Conservation (phyloP, 495 filamentous ascomycete species). For the Emericellopsis terricola region DNA sequence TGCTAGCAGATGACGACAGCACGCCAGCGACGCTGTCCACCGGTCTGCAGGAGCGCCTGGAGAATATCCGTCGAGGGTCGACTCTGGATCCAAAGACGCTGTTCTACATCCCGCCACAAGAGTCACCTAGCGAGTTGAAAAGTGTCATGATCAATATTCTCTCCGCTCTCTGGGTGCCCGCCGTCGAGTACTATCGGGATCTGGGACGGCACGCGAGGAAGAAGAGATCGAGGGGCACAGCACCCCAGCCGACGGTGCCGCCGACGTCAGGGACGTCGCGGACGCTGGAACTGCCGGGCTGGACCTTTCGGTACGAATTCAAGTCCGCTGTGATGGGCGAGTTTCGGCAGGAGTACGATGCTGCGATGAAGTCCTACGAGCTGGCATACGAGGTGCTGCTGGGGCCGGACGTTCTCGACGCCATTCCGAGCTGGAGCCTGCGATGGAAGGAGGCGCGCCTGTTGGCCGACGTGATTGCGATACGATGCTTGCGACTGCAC, state of each 20-base stretch:
- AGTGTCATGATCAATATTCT: slow-evolving; percentile 37
- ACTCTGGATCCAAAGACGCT: slow-evolving; percentile 58
- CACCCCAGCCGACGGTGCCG: slow-evolving; percentile 69
- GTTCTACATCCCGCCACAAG: slow-evolving; percentile 38
- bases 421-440: slow-evolving; percentile 69
- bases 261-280: slow-evolving; percentile 68
- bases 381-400: slow-evolving; percentile 70
- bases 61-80: slow-evolving; percentile 56
- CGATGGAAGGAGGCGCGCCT: slow-evolving; percentile 75
- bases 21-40: slow-evolving; percentile 42
- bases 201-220: slow-evolving; percentile 73
- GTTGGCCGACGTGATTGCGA: slow-evolving; percentile 58
- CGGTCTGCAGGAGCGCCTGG: slow-evolving; percentile 43
- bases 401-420: slow-evolving; percentile 64
- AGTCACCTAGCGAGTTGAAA: slow-evolving; percentile 38
- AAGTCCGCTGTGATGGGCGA: slow-evolving; percentile 82
- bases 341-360: slow-evolving; percentile 79
- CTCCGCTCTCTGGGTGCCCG: slow-evolving; percentile 44
- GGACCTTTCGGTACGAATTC: slow-evolving; percentile 85
- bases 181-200: slow-evolving; percentile 77
- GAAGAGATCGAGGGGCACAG: slow-evolving; percentile 56
- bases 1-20: slow-evolving; percentile 51
- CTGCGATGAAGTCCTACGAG: slow-evolving; percentile 63
- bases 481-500: slow-evolving; percentile 63
- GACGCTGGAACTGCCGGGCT: slow-evolving; percentile 64